These are phyloP conservation scores for Phialemoniopsis sp. DNA, from an alignment of 2,329 filamentous ascomycete genomes.

Conservation along the genomic window DNA sequence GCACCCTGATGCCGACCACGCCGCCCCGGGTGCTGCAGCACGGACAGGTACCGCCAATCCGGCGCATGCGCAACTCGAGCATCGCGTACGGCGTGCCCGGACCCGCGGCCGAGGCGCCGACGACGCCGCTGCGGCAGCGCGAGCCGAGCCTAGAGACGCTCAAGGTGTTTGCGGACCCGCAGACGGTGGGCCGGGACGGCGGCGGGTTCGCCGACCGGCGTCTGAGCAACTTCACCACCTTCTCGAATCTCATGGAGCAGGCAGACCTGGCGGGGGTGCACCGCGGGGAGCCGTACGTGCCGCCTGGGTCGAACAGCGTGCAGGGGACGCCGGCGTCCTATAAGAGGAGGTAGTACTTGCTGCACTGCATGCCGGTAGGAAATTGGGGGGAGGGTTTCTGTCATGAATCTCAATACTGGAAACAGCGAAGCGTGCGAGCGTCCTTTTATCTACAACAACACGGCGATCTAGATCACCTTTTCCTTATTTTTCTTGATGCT, in stretches of 20 bases:
- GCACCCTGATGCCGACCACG: constrained; percentile 4
- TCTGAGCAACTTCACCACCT: constrained; percentile 31
- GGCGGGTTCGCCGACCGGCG: constrained; percentile 22
- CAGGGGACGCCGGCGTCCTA: constrained; percentile 6
- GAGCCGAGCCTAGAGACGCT: constrained; percentile 45
- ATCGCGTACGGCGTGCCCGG: constrained; percentile 11
- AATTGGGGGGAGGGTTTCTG: no score
- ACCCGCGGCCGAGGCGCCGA: constrained; percentile 10
- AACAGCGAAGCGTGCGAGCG: no score
- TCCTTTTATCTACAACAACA: not conserved
- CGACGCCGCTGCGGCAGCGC: constrained; percentile 29
- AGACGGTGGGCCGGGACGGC: constrained; percentile 45
- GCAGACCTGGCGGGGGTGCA: constrained; percentile 37
- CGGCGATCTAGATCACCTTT: not conserved
- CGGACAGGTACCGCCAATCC: constrained; percentile 25
- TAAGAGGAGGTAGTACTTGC: not conserved
- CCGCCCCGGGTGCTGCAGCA: constrained; percentile 5
- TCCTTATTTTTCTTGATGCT: not conserved
- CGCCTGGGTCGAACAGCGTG: constrained; percentile 9
- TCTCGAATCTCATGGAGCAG: constrained; percentile 49
- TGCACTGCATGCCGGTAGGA: no score
- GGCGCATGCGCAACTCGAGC: constrained; percentile 28
- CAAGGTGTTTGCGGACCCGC: constrained; percentile 47
- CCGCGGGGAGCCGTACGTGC: constrained; percentile 36
- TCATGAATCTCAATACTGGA: no score